Evolutionary conservation across 371 early-diverging fungal species (phyloP), one percentile per base, ranked within the genome.

Genomic region (Lichtheimia ramosa): DNA sequence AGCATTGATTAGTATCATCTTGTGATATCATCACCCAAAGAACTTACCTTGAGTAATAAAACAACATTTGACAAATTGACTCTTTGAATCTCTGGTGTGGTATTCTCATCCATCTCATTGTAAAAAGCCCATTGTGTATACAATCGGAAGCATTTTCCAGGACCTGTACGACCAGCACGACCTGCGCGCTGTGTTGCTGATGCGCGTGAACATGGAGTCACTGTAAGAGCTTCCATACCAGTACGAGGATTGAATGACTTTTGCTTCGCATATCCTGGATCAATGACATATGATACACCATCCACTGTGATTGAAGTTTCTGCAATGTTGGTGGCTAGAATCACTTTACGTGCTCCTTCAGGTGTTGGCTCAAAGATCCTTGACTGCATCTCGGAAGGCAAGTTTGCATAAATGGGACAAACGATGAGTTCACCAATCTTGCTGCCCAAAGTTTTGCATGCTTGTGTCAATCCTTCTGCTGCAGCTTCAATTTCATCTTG

Each of bases 251-350:
- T 96, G 70, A 91, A 96, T 28, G 86, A 86, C 65, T 97, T 96
- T 75, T 95, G 94, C 79, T 99, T 99, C 54, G 84, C 84, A 74
- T 99, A 96, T 2, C 99, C 99, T 6, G 96, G 89, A 66, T 91
- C 93, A 60, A 92, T 90, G 42, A 92, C 94, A 76, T 75, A 92
- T 3, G 85, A 66, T 16, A 92, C 83, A 56, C 95, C 94, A 68
- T 97, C 96, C 54, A 99, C 99, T 1, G 99, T 99, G 61, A 99
- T 92, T 3, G 97, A 97, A 0, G 99, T 99, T 71, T 99, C 99
- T 20, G 99, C 99, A 78, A 99, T 99, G 73, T 99, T 99, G 21
- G 99, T 99, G 6, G 99, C 94, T 25, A 99, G 74, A 49, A 99
- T 97, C n/a, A 99, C 84, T 69, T 99, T 98, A 48, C 98, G 84